phyloP scores from a whole-genome alignment of 495 filamentous ascomycete genomes.

The Neohortaea acidophila region DNA sequence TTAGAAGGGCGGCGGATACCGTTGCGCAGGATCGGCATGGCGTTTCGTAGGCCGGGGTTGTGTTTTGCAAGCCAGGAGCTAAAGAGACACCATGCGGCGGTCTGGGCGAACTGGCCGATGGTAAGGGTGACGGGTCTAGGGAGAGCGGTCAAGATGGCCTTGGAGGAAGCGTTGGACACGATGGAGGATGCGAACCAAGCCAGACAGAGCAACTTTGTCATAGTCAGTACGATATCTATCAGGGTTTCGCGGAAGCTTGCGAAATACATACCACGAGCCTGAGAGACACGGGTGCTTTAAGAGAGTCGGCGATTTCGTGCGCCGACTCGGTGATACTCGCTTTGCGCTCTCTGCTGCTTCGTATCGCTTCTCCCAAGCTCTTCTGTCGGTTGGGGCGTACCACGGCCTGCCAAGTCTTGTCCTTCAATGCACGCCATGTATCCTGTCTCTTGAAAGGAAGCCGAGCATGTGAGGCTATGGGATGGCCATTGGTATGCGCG shows the following conservation, averaged over 20 bases:
- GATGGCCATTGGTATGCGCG: slow-evolving; percentile 11
- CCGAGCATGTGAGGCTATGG: too few species aligned
- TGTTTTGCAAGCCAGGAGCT: slow-evolving; percentile 55
- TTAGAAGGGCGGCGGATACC: slow-evolving; percentile 67
- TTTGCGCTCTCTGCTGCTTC: slow-evolving; percentile 57
- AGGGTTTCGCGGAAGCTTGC: slow-evolving; percentile 1
- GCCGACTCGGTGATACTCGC: slow-evolving; percentile 81
- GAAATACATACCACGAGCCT: slow-evolving; percentile 66
- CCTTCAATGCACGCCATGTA: slow-evolving; percentile 27
- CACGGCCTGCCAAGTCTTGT: slow-evolving; percentile 45
- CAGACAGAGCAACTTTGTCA: slow-evolving; percentile 53
- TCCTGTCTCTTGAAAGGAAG: slow-evolving; percentile 32
- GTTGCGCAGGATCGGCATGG: slow-evolving; percentile 63
- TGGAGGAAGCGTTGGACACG: slow-evolving; percentile 92
- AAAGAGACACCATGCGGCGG: slow-evolving; percentile 72
- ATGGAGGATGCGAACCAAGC: slow-evolving; percentile 92
- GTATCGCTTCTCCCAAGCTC: slow-evolving; percentile 74
- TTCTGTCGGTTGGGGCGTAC: too few species aligned
- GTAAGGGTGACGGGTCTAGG: slow-evolving; percentile 87
- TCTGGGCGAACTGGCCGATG: slow-evolving; percentile 86
- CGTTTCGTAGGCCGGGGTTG: slow-evolving; percentile 49
- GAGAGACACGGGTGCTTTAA: slow-evolving; percentile 79
- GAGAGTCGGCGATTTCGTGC: slow-evolving; percentile 79
- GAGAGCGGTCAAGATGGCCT: slow-evolving; percentile 88
- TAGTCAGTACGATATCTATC: not conserved